Conservation (phyloP, 495 filamentous ascomycete species). For the Penicillium dipodomyicola region DNA sequence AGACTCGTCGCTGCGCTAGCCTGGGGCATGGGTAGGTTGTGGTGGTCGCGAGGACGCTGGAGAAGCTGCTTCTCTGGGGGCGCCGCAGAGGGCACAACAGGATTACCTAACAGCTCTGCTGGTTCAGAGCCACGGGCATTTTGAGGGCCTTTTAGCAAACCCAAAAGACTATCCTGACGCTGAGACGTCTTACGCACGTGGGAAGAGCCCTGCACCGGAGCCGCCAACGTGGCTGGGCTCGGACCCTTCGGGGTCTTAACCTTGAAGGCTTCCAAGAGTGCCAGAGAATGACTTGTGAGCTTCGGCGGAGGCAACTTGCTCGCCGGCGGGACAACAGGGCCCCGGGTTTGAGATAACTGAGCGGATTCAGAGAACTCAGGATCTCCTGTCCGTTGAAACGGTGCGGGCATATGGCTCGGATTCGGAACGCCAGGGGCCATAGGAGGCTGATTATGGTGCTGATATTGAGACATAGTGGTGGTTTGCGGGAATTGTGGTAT, state of each 20-base stretch:
- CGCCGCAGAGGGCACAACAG: conserved; percentile 20
- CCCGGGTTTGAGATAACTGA: conserved; percentile 38
- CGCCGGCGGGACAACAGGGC: conserved; percentile 52
- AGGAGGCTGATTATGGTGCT: conserved; percentile 11
- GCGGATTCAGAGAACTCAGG: conserved; percentile 47
- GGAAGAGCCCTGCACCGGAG: conserved; percentile 19
- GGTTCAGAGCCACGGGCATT: conserved; percentile 24
- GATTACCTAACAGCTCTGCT: conserved; percentile 36
- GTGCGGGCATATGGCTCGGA: conserved; percentile 36
- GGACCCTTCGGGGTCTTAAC: conserved; percentile 34
- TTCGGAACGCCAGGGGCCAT: conserved; percentile 11
- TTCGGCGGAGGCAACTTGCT: conserved; percentile 59
- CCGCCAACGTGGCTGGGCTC: conserved; percentile 30
- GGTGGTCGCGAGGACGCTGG: conserved; percentile 32
- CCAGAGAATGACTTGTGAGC: conserved; percentile 61
- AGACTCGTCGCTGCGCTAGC: conserved; percentile 12
- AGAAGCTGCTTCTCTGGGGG: conserved; percentile 36
- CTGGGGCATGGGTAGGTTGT: conserved; percentile 17
- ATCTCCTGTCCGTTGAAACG: conserved; percentile 54
- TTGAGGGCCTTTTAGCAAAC: conserved; percentile 34
- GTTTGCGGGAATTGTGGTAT: conserved; percentile 19
- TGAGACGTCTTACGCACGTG: conserved; percentile 32
- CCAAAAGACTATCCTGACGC: conserved; percentile 43
- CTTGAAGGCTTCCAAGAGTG: conserved; percentile 66
- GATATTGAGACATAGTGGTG: conserved; percentile 12